A percentile compares a stretch with the other conserved stretches of the same genome.
Evolutionary conservation across 2,329 filamentous ascomycete species (phyloP).

Genomic region (Microcyclospora tardicrescens): DNA sequence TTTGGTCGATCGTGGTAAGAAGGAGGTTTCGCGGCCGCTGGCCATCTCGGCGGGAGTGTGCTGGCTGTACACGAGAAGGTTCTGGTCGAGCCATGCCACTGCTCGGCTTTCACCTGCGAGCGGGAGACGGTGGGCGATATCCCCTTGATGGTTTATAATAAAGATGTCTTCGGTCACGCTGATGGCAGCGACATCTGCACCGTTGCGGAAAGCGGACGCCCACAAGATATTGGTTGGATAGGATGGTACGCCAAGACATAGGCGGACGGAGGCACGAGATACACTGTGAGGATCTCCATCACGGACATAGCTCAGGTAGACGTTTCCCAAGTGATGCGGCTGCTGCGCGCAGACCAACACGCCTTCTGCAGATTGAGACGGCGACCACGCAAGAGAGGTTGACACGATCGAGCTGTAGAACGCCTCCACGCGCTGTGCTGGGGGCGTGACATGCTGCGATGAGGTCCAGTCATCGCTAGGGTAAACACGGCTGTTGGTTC

Average conservation of each 20-base stretch:
- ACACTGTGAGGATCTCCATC: neutral
- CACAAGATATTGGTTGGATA: conserved; percentile 2
- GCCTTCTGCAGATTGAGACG: neutral
- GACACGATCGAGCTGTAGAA: conserved; percentile 2
- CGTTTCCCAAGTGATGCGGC: conserved; percentile 1
- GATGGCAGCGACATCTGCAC: neutral
- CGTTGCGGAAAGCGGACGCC: conserved; percentile 1
- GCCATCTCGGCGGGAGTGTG: neutral
- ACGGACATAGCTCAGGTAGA: neutral
- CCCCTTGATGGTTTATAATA: neutral
- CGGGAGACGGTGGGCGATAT: conserved; percentile 15
- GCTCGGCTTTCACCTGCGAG: conserved; percentile 14
- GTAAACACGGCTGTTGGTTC: no score
- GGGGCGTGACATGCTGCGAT: no score
- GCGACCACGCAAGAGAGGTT: neutral
- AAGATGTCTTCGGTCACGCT: conserved; percentile 3
- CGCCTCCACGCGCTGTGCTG: neutral
- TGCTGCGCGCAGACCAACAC: neutral
- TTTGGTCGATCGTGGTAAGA: neutral
- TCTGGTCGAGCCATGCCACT: conserved; percentile 17
- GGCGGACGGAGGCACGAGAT: neutral
- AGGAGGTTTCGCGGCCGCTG: conserved; percentile 19
- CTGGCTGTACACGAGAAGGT: conserved; percentile 14
- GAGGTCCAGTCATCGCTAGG: no score
- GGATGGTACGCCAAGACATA: neutral